Conservation (phyloP, 2,329 filamentous ascomycete species). For the Aureobasidium sp. region DNA sequence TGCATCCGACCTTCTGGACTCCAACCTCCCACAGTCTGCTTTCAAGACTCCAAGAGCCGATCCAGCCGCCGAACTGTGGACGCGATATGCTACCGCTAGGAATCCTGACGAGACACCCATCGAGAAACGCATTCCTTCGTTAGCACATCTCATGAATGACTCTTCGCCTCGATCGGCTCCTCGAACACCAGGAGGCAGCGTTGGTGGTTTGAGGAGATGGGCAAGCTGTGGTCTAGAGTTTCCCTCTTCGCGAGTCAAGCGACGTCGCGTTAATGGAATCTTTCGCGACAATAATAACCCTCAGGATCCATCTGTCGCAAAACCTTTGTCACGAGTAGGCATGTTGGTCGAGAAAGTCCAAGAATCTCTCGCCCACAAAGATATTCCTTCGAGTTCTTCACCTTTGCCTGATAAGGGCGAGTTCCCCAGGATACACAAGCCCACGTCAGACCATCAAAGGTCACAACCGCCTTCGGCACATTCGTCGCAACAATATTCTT, state of each 20-base stretch:
- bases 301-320: constrained; percentile 20
- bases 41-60: constrained; percentile 38
- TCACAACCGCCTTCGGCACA: background rate
- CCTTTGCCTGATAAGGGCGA: constrained; percentile 31
- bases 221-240: constrained; percentile 43
- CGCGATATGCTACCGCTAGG: constrained; percentile 31
- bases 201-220: constrained; percentile 40
- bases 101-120: constrained; percentile 29
- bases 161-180: constrained; percentile 36
- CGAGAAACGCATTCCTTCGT: constrained; percentile 29
- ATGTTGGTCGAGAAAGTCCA: constrained; percentile 36
- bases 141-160: constrained; percentile 37
- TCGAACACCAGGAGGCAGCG: constrained; percentile 36
- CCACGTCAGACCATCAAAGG: background rate
- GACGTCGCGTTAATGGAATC: constrained; percentile 27
- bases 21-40: constrained; percentile 19
- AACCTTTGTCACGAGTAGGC: constrained; percentile 21
- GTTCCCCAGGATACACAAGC: background rate
- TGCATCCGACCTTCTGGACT: constrained; percentile 20
- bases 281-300: constrained; percentile 25
- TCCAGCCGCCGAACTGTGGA: constrained; percentile 40
- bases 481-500: constrained; percentile 9
- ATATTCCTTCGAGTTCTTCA: constrained; percentile 39
- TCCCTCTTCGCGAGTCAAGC: constrained; percentile 35
- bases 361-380: constrained; percentile 32